Percentiles rank a stretch among this genome's conserved stretches.
Conservation (phyloP, 257 asterid species). For the Primulina huaijiensis region DNA sequence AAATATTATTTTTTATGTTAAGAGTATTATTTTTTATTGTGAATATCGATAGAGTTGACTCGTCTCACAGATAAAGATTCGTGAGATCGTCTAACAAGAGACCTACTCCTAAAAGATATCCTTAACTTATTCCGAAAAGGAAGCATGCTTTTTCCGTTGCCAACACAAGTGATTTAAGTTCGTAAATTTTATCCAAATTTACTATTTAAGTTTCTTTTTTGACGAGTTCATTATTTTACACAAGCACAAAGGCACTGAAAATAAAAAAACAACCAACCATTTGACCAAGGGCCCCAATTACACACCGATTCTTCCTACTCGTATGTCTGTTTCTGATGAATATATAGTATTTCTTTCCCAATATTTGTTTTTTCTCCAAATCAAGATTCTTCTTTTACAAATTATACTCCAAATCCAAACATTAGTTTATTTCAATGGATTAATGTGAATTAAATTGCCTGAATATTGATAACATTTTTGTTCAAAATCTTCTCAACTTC, state of each 20-base stretch:
- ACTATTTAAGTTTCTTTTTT: too few species aligned
- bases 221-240: not conserved
- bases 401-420: not conserved
- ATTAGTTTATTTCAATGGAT: conserved; percentile 10
- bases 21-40: too few species aligned
- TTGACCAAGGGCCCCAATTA: conserved; percentile 32
- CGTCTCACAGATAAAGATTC: too few species aligned
- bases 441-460: conserved; percentile 19
- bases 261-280: conserved; percentile 38
- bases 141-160: not conserved
- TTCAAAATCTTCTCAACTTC: not conserved
- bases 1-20: too few species aligned
- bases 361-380: conserved; percentile 19
- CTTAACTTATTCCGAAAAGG: not conserved
- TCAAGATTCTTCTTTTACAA: not conserved
- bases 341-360: conserved; percentile 18
- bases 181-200: too few species aligned
- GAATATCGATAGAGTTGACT: too few species aligned
- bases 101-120: too few species aligned
- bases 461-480: not conserved
- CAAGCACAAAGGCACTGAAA: conserved; percentile 19
- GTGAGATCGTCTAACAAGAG: too few species aligned
- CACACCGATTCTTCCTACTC: conserved; percentile 27
- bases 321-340: conserved; percentile 29
- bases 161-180: not conserved